Evolutionary conservation across 139 green algal genomes (phyloP).

Genomic region (Dunaliella primolecta): DNA sequence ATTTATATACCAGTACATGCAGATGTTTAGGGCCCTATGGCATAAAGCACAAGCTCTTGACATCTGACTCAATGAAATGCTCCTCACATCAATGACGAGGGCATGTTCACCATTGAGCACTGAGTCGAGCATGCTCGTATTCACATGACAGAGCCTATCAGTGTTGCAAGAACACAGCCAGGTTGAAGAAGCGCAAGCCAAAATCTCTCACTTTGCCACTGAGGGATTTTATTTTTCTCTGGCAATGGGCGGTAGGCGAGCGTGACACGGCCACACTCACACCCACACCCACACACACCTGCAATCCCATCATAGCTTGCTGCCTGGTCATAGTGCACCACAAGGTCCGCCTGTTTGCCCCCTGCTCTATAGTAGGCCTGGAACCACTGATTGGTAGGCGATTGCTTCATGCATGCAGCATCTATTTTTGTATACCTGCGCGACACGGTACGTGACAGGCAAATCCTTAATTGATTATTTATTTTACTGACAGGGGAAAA

Average conservation of each 20-base stretch:
- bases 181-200: too few relatives aligned
- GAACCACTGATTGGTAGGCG: constrained; percentile 40
- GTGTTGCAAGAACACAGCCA: too few relatives aligned
- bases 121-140: too few relatives aligned
- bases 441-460: neutral
- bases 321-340: constrained; percentile 34
- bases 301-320: constrained; percentile 73
- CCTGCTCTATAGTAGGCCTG: constrained; percentile 24
- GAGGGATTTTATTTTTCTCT: neutral
- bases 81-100: neutral
- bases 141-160: too few relatives aligned
- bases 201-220: neutral
- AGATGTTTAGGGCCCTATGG: too few relatives aligned
- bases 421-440: constrained; percentile 33
- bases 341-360: constrained; percentile 38
- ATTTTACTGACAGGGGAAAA: neutral
- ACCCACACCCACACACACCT: neutral
- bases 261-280: neutral
- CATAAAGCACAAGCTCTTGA: neutral
- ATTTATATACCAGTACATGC: too few relatives aligned
- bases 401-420: constrained; percentile 43
- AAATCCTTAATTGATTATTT: neutral
- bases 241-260: neutral
- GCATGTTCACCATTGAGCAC: too few relatives aligned
- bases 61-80: neutral